A percentile compares a stretch with the other conserved stretches of the same genome.
phyloP scores from a whole-genome alignment of 768 basidiomycete species.

The Auricularia heimuer region DNA sequence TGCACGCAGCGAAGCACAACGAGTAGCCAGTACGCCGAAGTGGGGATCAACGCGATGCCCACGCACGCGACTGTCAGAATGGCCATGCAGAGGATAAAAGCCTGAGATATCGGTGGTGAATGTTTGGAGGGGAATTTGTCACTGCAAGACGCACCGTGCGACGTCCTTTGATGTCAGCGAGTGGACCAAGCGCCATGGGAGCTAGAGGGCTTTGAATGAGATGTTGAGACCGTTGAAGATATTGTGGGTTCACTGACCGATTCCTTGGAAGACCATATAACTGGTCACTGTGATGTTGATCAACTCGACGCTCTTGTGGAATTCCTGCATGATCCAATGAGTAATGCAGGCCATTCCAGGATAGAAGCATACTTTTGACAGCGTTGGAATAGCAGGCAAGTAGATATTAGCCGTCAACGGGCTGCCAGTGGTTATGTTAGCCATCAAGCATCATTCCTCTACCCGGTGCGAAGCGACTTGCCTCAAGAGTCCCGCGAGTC shows the following conservation, averaged over 20 bases:
- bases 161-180: slow-evolving; percentile 58
- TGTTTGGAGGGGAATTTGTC: neutral
- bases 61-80: slow-evolving; percentile 59
- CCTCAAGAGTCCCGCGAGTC: neutral
- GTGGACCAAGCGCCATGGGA: slow-evolving; percentile 51
- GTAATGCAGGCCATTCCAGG: neutral
- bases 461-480: neutral
- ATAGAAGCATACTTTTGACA: slow-evolving; percentile 25
- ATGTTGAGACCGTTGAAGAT: neutral
- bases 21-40: slow-evolving; percentile 63
- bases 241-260: slow-evolving; percentile 30
- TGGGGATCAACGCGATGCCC: slow-evolving; percentile 46
- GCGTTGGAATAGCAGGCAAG: slow-evolving; percentile 50
- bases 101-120: slow-evolving; percentile 4
- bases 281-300: slow-evolving; percentile 77
- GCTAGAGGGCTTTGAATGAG: slow-evolving; percentile 15
- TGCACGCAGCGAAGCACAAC: slow-evolving; percentile 71
- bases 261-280: slow-evolving; percentile 60
- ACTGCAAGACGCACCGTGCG: slow-evolving; percentile 32
- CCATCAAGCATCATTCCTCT: neutral
- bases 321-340: slow-evolving; percentile 23
- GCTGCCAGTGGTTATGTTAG: neutral
- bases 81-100: slow-evolving; percentile 49
- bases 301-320: slow-evolving; percentile 55
- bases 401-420: slow-evolving; percentile 13